Evolutionary conservation across 805 yeast species (phyloP), one percentile per base, ranked within the genome.

Genomic region (Teunomyces barrocoloradensis): DNA sequence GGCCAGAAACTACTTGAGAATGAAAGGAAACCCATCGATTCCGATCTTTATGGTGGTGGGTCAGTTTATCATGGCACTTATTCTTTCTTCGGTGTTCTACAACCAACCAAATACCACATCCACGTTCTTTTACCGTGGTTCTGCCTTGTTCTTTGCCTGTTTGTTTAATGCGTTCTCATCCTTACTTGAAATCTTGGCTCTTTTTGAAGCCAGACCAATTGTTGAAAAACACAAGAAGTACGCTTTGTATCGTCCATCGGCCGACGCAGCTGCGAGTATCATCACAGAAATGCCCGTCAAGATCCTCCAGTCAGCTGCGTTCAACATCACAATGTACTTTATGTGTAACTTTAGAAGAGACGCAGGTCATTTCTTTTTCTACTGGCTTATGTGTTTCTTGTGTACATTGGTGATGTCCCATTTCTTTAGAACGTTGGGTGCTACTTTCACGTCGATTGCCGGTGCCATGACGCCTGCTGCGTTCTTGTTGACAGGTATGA

Each of bases 211-310:
- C 50, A 79, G 85, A 66, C 80, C 84, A 25, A 80, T 87, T 52
- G 74, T 84, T 21, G 78, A 77, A 55, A 86, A 87, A 58, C 95
- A 87, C 59, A 81, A 82, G 57, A 75, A 77, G 43, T 87, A 84
- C 55, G 81, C 89, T 0, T 75, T 86, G 49, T 87, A 84, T 60
- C 82, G 82, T 50, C 89, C 90, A 3, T 76, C 89, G 10, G 81
- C 87, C 3, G 91, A 86, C 58, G 85, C 89, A 1, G 54, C 86
- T 2, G 83, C 88, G 0, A 69, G 80, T 7, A 69, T 81, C 39
- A 48, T 84, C 3, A 75, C 87, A 2, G 84, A 80, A 44, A 63
- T 86, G 49, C 90, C 92, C 2, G 71, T 80, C 45, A 85, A 85
- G 65, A 50, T 69, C 5, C 45, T 52, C 15, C 60, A 59, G 67